phyloP scores from a whole-genome alignment of 2,329 filamentous ascomycete species.

The Colletotrichum eremochloae region DNA sequence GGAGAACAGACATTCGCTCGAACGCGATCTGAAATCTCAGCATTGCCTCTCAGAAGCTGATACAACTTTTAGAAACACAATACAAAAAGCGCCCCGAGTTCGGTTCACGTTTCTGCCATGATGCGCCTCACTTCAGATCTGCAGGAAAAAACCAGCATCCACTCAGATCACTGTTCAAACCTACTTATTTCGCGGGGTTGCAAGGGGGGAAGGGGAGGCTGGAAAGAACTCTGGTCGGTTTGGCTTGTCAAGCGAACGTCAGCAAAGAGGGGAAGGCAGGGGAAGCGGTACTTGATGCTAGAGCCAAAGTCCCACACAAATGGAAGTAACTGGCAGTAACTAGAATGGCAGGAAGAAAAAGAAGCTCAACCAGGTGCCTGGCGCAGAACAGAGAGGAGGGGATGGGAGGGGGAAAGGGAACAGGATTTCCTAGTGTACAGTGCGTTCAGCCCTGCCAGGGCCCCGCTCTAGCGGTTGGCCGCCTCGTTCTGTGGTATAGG shows the following conservation, averaged over 20 bases:
- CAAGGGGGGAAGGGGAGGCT: slow-evolving; percentile 23
- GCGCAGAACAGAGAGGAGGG: slow-evolving; percentile 5
- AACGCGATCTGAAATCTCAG: background rate
- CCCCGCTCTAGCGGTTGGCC: no score
- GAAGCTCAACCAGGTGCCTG: slow-evolving; percentile 30
- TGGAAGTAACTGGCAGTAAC: slow-evolving; percentile 32
- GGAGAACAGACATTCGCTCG: slow-evolving; percentile 23
- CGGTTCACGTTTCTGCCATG: slow-evolving; percentile 14
- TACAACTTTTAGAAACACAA: slow-evolving; percentile 6
- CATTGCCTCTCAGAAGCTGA: slow-evolving; percentile 8
- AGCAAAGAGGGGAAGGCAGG: slow-evolving; percentile 35
- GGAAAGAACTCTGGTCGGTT: slow-evolving; percentile 13
- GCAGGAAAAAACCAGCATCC: slow-evolving; percentile 10
- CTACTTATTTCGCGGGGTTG: slow-evolving; percentile 35
- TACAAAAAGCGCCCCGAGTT: background rate
- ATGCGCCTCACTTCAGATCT: slow-evolving; percentile 33
- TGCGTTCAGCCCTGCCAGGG: slow-evolving; percentile 41
- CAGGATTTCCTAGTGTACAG: slow-evolving; percentile 15
- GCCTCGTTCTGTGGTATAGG: background rate
- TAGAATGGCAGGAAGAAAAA: slow-evolving; percentile 26
- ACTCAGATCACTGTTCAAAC: slow-evolving; percentile 2
- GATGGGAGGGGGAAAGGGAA: slow-evolving; percentile 15
- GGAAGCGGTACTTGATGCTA: slow-evolving; percentile 12
- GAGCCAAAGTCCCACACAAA: slow-evolving; percentile 6
- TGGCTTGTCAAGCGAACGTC: slow-evolving; percentile 27